Percentiles rank a stretch among this genome's conserved stretches.
phyloP scores from a whole-genome alignment of 176 grass and related monocot genomes.

The Ensete ventricosum region DNA sequence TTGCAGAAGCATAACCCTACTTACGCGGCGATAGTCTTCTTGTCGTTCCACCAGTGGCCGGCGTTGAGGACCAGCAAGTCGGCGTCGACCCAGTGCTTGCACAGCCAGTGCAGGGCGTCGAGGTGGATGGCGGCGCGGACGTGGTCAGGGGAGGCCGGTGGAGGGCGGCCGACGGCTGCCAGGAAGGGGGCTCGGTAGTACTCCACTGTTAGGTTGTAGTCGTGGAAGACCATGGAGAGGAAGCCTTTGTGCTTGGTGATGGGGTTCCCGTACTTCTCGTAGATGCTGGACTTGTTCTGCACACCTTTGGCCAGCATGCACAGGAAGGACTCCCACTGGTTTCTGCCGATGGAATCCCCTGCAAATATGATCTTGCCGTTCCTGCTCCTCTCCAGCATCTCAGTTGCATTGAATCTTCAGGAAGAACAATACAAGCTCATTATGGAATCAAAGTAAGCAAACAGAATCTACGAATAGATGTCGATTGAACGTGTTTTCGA shows the following conservation, averaged over 20 bases:
- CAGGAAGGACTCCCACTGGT: constrained; percentile 25
- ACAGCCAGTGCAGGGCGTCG: constrained; percentile 18
- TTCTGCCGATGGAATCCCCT: constrained; percentile 23
- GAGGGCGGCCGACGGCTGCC: constrained; percentile 20
- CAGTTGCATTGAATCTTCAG: constrained; percentile 20
- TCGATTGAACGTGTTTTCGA: background rate
- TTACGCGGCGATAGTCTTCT: constrained; percentile 35
- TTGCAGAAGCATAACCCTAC: background rate
- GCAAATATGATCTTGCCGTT: constrained; percentile 17
- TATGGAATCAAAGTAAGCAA: background rate
- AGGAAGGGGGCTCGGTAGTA: constrained; percentile 37
- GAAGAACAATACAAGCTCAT: background rate
- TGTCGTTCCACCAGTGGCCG: constrained; percentile 41
- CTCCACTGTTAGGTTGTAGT: constrained; percentile 39
- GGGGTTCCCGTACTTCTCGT: constrained; percentile 19
- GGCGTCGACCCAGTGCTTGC: constrained; percentile 23
- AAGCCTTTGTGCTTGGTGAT: constrained; percentile 3
- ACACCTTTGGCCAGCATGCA: constrained; percentile 13
- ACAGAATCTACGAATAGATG: background rate
- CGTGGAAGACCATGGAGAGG: constrained; percentile 38
- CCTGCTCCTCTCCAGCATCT: constrained; percentile 29
- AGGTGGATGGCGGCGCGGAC: constrained; percentile 28
- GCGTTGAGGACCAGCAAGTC: constrained; percentile 39
- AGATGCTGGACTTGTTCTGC: constrained; percentile 11
- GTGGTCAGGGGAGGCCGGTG: background rate